A percentile compares a stretch with the other conserved stretches of the same genome.
Evolutionary conservation across 257 asterid genomes (phyloP).

Genomic region (Eustoma russellianum): DNA sequence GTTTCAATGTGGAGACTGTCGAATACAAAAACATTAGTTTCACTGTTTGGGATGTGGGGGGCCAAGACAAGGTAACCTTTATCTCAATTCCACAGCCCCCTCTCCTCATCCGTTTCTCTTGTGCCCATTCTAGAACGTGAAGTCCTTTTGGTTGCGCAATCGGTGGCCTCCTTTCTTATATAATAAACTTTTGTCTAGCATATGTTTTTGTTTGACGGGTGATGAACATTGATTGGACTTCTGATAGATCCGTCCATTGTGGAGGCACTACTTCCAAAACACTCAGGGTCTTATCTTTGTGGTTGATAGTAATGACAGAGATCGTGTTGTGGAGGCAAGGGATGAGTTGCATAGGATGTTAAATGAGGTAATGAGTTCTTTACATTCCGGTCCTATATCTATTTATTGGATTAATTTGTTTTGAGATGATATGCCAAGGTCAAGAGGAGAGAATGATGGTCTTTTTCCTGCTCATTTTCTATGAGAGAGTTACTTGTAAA

Average conservation of each 20-base stretch:
- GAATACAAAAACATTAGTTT: constrained; percentile 89
- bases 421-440: too few relatives aligned
- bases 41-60: constrained; percentile 95
- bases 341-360: constrained; percentile 90
- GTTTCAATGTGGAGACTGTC: constrained; percentile 86
- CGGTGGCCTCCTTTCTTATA: too few relatives aligned
- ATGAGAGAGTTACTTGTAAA: too few relatives aligned
- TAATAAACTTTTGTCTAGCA: too few relatives aligned
- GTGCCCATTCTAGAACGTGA: too few relatives aligned
- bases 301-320: constrained; percentile 90
- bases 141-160: too few relatives aligned
- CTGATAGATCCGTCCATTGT: constrained; percentile 79
- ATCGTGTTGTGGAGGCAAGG: constrained; percentile 81
- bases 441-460: too few relatives aligned
- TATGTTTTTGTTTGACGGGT: not conserved
- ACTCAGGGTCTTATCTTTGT: constrained; percentile 89
- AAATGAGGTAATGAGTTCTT: constrained; percentile 47
- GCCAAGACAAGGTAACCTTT: constrained; percentile 68
- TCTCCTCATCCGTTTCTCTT: too few relatives aligned
- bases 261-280: constrained; percentile 97
- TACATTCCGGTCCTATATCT: not conserved
- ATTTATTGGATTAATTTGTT: too few relatives aligned
- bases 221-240: constrained; percentile 3
- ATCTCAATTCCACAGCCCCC: too few relatives aligned
- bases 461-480: too few relatives aligned